A percentile compares a stretch with the other conserved stretches of the same genome.
Evolutionary conservation across 2,329 filamentous ascomycete species (phyloP).

Genomic region (Fusarium veterinarium): DNA sequence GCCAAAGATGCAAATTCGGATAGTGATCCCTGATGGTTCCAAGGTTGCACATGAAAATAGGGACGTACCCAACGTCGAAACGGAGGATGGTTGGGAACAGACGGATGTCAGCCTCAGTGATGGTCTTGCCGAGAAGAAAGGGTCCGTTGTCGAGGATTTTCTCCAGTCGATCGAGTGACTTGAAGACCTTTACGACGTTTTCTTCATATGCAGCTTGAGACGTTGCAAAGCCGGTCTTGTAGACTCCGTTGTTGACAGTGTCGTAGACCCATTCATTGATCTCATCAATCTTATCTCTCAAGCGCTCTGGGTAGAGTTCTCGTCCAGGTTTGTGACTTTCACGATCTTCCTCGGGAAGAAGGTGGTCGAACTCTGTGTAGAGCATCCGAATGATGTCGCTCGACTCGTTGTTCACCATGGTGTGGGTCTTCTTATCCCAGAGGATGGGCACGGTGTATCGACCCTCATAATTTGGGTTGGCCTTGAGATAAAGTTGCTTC

Average conservation of each 20-base stretch:
- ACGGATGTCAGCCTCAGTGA: conserved; percentile 78
- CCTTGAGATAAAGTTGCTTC: conserved; percentile 76
- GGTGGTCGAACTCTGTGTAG: conserved; percentile 76
- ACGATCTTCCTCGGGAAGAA: conserved; percentile 63
- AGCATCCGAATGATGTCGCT: conserved; percentile 88
- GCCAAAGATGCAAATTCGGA: conserved; percentile 75
- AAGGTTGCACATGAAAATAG: conserved; percentile 73
- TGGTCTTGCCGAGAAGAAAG: conserved; percentile 70
- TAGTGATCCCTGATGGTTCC: conserved; percentile 73
- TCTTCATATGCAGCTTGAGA: conserved; percentile 74
- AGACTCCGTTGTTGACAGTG: conserved; percentile 62
- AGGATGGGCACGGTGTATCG: conserved; percentile 81
- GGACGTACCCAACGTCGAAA: conserved; percentile 76
- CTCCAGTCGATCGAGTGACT: conserved; percentile 73
- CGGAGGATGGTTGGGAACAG: conserved; percentile 74
- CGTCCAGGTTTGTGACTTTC: conserved; percentile 62
- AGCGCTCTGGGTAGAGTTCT: conserved; percentile 66
- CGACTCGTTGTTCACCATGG: conserved; percentile 85
- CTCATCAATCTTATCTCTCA: conserved; percentile 69
- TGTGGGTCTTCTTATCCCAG: conserved; percentile 74
- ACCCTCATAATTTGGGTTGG: conserved; percentile 73
- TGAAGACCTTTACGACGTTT: conserved; percentile 70
- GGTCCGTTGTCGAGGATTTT: conserved; percentile 61
- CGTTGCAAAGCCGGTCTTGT: conserved; percentile 72
- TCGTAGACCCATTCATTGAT: conserved; percentile 76